Evolutionary conservation across 768 basidiomycete genomes (phyloP).

Genomic region (Amanita inopinata): DNA sequence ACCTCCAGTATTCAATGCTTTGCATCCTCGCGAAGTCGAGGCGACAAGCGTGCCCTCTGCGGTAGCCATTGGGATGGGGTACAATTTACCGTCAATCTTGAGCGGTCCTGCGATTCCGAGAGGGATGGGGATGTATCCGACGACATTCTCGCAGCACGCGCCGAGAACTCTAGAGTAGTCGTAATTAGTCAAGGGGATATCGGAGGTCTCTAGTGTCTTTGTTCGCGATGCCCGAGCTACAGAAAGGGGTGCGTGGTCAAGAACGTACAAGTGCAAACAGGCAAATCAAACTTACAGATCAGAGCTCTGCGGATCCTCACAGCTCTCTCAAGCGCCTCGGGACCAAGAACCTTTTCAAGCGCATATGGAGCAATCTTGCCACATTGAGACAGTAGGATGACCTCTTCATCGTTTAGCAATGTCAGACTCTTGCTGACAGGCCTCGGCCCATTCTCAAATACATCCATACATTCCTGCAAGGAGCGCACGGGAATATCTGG

Average conservation of each 20-base stretch:
- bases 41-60: conserved; percentile 99
- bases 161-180: conserved; percentile 93
- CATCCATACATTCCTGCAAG: conserved; percentile 67
- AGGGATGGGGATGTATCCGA: conserved; percentile 94
- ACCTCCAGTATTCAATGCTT: conserved; percentile 92
- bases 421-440: conserved; percentile 47
- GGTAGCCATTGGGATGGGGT: conserved; percentile 97
- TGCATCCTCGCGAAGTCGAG: conserved; percentile 94
- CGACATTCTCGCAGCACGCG: conserved; percentile 98
- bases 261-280: not conserved
- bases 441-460: conserved; percentile 68
- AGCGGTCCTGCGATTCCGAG: conserved; percentile 96
- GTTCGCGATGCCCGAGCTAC: conserved; percentile 79
- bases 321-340: conserved; percentile 66
- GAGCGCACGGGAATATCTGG: conserved; percentile 29
- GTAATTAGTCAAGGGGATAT: conserved; percentile 76
- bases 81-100: conserved; percentile 73
- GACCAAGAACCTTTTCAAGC: conserved; percentile 84
- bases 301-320: conserved; percentile 80
- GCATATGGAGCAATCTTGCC: conserved; percentile 95
- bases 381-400: conserved; percentile 78
- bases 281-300: conserved; percentile 59
- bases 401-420: conserved; percentile 82
- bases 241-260: conserved; percentile 7
- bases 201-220: conserved; percentile 73